A percentile compares a stretch with the other conserved stretches of the same genome.
Conservation (phyloP, 495 filamentous ascomycete genomes). For the Xylaria sp. region DNA sequence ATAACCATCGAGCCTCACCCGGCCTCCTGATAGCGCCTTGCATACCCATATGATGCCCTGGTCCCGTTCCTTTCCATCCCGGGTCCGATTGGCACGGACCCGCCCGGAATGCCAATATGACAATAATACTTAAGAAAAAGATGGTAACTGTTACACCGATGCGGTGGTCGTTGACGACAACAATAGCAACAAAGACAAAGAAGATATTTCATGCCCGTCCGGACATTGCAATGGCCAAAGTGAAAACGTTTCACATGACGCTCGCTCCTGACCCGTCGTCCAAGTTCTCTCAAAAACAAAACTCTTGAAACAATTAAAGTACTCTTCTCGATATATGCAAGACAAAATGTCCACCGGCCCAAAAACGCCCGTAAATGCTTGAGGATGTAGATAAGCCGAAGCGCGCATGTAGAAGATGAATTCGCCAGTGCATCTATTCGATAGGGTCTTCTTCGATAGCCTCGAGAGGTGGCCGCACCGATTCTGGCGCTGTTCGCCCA, state of each 20-base stretch:
- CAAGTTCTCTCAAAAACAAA: conserved; percentile 12
- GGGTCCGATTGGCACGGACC: conserved; percentile 10
- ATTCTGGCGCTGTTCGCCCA: conserved; percentile 51
- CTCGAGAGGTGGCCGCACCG: conserved; percentile 52
- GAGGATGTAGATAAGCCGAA: conserved; percentile 7
- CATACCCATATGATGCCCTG: conserved; percentile 15
- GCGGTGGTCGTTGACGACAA: conserved; percentile 9
- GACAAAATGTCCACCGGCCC: conserved; percentile 20
- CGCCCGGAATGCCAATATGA: conserved; percentile 26
- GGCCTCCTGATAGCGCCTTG: conserved; percentile 25
- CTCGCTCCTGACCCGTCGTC: conserved; percentile 1
- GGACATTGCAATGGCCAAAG: neutral
- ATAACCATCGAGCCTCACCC: conserved; percentile 13
- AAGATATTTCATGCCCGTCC: conserved; percentile 13
- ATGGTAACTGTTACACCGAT: conserved; percentile 24
- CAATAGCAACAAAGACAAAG: conserved; percentile 6
- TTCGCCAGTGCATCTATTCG: conserved; percentile 35
- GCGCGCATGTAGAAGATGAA: neutral
- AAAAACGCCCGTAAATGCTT: conserved; percentile 37
- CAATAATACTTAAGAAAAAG: conserved; percentile 12
- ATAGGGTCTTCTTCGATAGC: conserved; percentile 56
- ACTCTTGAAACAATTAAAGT: conserved; percentile 18
- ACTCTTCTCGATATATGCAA: conserved; percentile 26
- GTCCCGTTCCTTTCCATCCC: conserved; percentile 16
- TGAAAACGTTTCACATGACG: conserved; percentile 4